These are phyloP conservation scores for Fusarium secorum DNA, from an alignment of 2,329 filamentous ascomycete genomes.

Conservation along the genomic window DNA sequence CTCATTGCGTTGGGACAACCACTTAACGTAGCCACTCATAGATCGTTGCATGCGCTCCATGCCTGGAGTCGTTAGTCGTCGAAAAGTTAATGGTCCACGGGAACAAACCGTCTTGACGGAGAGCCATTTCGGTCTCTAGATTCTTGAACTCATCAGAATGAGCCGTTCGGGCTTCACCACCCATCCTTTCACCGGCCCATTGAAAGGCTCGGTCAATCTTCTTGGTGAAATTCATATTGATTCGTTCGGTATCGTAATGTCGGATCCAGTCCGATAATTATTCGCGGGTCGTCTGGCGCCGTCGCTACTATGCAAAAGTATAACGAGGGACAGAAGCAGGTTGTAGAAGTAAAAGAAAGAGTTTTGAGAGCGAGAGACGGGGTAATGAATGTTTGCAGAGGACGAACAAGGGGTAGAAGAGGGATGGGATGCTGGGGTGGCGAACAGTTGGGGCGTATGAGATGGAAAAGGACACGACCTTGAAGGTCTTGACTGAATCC, in stretches of 20 bases:
- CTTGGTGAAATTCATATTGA: constrained; percentile 70
- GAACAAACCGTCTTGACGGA: constrained; percentile 82
- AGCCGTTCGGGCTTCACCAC: constrained; percentile 84
- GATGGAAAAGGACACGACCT: constrained; percentile 24
- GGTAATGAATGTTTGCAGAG: constrained; percentile 38
- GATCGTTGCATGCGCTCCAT: constrained; percentile 90
- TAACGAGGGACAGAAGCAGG: constrained; percentile 14
- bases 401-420: constrained; percentile 33
- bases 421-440: constrained; percentile 38
- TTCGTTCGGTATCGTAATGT: constrained; percentile 13
- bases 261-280: constrained; percentile 40
- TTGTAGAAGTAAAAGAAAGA: background rate
- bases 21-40: constrained; percentile 87
- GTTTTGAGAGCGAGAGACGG: constrained; percentile 33
- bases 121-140: constrained; percentile 87
- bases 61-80: constrained; percentile 60
- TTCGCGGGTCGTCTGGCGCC: constrained; percentile 22
- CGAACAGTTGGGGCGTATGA: constrained; percentile 36
- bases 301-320: constrained; percentile 15
- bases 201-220: constrained; percentile 96
- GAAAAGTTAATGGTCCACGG: background rate
- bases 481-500: constrained; percentile 7
- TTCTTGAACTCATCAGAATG: constrained; percentile 91
- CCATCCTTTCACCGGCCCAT: constrained; percentile 98
- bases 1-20: constrained; percentile 83